Conservation (phyloP, 768 basidiomycete genomes). For the Russula earlei region DNA sequence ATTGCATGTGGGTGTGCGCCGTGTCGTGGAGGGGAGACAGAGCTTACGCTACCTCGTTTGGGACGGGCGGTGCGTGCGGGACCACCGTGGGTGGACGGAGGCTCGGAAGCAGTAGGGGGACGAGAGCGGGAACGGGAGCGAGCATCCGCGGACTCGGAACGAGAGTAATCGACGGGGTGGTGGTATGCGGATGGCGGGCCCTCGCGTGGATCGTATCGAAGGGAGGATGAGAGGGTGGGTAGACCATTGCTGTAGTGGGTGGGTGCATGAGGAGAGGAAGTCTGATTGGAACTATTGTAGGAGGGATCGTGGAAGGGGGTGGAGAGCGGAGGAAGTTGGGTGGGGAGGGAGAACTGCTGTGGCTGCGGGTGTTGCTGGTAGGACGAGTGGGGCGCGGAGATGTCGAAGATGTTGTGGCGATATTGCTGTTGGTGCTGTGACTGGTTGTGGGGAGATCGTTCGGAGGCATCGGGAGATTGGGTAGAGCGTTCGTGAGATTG, state of each 20-base stretch:
- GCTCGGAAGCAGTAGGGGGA: constrained; percentile 34
- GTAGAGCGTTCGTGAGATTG: constrained; percentile 36
- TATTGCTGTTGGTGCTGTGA: constrained; percentile 21
- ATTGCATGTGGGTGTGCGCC: constrained; percentile 48
- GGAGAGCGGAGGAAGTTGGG: constrained; percentile 23
- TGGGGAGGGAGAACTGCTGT: constrained; percentile 26
- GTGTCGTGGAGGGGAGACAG: constrained; percentile 42
- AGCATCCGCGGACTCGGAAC: constrained; percentile 17
- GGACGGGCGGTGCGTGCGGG: constrained; percentile 38
- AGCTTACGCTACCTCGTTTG: constrained; percentile 51
- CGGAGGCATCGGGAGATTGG: constrained; percentile 25
- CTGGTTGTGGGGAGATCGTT: constrained; percentile 24
- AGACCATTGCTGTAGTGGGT: constrained; percentile 30
- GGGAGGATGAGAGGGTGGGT: constrained; percentile 28
- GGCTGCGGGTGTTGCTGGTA: constrained; percentile 28
- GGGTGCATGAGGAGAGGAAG: constrained; percentile 4
- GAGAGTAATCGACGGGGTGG: constrained; percentile 22
- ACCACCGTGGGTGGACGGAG: constrained; percentile 24
- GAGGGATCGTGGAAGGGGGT: constrained; percentile 24
- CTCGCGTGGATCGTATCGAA: constrained; percentile 28
- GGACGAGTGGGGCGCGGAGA: constrained; percentile 38
- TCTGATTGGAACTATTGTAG: constrained; percentile 20
- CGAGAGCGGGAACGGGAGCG: constrained; percentile 33
- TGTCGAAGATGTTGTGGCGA: constrained; percentile 53
- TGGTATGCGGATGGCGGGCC: constrained; percentile 24